Conservation (phyloP, 2,329 filamentous ascomycete species). For the Biscogniauxia sp. region DNA sequence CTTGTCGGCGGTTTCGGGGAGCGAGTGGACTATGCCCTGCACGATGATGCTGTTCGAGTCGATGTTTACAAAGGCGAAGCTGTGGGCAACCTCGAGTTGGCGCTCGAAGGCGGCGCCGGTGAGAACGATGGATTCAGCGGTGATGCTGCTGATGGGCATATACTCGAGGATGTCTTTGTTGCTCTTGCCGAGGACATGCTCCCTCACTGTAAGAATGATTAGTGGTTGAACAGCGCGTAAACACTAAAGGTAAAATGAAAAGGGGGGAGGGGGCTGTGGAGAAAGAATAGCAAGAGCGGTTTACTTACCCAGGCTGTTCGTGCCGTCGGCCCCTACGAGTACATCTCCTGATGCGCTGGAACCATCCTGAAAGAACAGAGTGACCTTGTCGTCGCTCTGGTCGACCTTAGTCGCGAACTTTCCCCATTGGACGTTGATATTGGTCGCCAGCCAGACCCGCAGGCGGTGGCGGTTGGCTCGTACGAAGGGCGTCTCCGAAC, state of each 20-base stretch:
- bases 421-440: conserved; percentile 37
- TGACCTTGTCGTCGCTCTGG: conserved; percentile 34
- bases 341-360: conserved; percentile 41
- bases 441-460: conserved; percentile 26
- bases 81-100: conserved; percentile 25
- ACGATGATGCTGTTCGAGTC: conserved; percentile 18
- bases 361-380: conserved; percentile 43
- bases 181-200: conserved; percentile 18
- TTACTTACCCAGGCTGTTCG: conserved; percentile 35
- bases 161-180: conserved; percentile 17
- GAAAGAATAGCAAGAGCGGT: conserved; percentile 4
- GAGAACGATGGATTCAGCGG: conserved; percentile 15
- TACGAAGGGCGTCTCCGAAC: conserved; percentile 17
- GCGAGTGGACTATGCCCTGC: conserved; percentile 17
- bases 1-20: conserved; percentile 3
- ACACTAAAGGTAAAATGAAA: too few relatives aligned
- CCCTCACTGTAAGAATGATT: conserved; percentile 14
- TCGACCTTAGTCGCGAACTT: conserved; percentile 37
- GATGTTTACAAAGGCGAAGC: conserved; percentile 18
- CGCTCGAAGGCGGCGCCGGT: conserved; percentile 20
- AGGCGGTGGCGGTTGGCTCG: conserved; percentile 31
- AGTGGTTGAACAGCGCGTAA: conserved; percentile 2
- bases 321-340: conserved; percentile 47
- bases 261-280: too few relatives aligned
- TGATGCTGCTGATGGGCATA: conserved; percentile 23